Base-by-base conservation (phyloP, 202 grass and related monocot species). In the Bolboschoenoplectus hybrid region DNA sequence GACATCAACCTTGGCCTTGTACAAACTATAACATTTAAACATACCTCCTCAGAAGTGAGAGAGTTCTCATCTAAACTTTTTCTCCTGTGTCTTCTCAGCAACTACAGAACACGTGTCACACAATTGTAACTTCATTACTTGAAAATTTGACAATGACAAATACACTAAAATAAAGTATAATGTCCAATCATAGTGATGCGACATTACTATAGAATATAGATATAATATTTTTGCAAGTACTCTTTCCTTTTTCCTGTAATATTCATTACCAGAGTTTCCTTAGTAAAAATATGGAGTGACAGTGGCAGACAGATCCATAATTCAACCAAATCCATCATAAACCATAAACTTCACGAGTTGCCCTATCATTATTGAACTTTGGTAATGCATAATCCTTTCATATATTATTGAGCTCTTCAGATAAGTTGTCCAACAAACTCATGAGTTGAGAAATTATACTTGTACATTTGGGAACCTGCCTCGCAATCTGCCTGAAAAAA, bases 1-100 rank as follows among this genome's bases (percentile, higher is more conserved):
- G 5, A 52, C 34, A 52, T 40, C 74, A 52, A 40, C 6, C 55
- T 56, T 56, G 26, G 32, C 3, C 74, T 14, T 78, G 62, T 65
- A 38, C 43, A 91, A 70, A 61, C 12, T 85, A 88, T 68, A 65
- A 82, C 50, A 89, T 91, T 52, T 70, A 82, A 81, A 87, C 86
- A 84, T 91, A 98, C 96, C 94, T 98, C 96, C 87, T 98, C 96
- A 70, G 91, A 86, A 90, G 91, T 95, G 92, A 98, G 90, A 87
- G 90, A 89, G 81, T 86, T 98, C 62, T 84, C 89, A 79, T 85
- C 93, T 35, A 87, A 81, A 88, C 88, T 98, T 87, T 91, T 92
- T 69, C 91, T 91, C 26, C 96, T 86, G 85, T 98, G 96, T 87
- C 93, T 89, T 58, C 91, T 90, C 86, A 95, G 72, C 73, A 95